phyloP scores from a whole-genome alignment of 2,329 filamentous ascomycete genomes.

The Trichoderma koningiopsis region DNA sequence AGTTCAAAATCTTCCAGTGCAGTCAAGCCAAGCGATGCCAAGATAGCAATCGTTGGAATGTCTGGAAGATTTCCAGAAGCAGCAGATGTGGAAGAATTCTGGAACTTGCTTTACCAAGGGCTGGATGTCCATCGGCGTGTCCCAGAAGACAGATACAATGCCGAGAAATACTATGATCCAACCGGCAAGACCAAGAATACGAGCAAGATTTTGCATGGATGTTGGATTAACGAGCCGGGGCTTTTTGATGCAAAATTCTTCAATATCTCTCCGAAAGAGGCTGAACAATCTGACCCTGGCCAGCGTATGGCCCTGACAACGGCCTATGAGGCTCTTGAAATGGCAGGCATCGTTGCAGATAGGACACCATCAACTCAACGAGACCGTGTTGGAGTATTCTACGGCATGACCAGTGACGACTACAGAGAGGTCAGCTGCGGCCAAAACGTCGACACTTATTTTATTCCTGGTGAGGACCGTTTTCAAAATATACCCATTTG shows the following conservation, averaged over 20 bases:
- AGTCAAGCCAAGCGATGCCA: conserved; percentile 39
- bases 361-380: conserved; percentile 52
- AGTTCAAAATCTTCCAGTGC: not conserved
- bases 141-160: conserved; percentile 67
- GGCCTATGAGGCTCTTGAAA: conserved; percentile 79
- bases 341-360: conserved; percentile 23
- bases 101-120: conserved; percentile 68
- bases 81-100: conserved; percentile 48
- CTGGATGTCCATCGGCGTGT: conserved; percentile 66
- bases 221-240: conserved; percentile 69
- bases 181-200: conserved; percentile 70
- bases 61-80: conserved; percentile 49
- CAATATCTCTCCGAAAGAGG: conserved; percentile 80
- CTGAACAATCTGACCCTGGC: conserved; percentile 73
- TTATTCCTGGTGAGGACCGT: conserved; percentile 44
- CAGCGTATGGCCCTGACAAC: conserved; percentile 73
- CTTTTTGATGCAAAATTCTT: conserved; percentile 79
- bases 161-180: conserved; percentile 66
- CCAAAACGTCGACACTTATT: conserved; percentile 63
- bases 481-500: not conserved
- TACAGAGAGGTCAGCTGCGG: conserved; percentile 76
- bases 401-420: conserved; percentile 76
- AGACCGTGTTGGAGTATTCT: conserved; percentile 68
- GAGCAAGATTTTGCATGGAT: conserved; percentile 69
- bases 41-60: conserved; percentile 79